These are phyloP conservation scores for Ceratocystis smalleyi DNA, from an alignment of 2,329 filamentous ascomycete species.

Conservation along the genomic window DNA sequence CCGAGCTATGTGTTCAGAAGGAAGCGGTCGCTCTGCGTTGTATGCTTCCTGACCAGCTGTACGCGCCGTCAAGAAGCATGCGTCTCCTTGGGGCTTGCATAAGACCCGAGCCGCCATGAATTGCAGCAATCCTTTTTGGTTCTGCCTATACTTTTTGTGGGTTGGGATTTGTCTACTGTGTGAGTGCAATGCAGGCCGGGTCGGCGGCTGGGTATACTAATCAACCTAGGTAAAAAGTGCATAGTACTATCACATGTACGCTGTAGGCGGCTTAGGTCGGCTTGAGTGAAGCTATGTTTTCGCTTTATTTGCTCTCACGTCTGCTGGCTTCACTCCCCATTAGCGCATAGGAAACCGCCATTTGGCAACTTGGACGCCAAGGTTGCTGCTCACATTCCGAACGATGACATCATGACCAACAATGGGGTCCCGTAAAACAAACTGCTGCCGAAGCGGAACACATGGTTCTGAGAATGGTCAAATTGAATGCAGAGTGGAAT, in stretches of 20 bases:
- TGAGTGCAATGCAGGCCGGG: neutral
- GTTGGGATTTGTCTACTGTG: neutral
- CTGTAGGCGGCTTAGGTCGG: neutral
- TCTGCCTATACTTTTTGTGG: neutral
- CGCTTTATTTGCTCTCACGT: neutral
- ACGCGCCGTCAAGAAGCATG: slow-evolving; percentile 2
- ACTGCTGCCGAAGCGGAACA: neutral
- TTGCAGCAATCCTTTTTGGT: neutral
- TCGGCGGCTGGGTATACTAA: neutral
- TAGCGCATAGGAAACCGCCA: neutral
- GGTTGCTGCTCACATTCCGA: neutral
- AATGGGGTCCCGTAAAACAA: neutral
- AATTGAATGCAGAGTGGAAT: neutral
- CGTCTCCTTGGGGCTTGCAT: neutral
- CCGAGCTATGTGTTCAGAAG: slow-evolving; percentile 1
- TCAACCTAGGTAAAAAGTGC: too few species aligned
- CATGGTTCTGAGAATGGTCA: neutral
- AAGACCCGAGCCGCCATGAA: neutral
- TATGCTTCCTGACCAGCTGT: slow-evolving; percentile 3
- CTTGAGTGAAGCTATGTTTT: neutral
- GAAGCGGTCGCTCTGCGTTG: neutral
- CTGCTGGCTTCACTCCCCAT: neutral
- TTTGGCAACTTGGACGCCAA: neutral
- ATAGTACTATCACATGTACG: neutral
- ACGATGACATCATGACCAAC: neutral